Base-by-base conservation (phyloP, 139 green algal species). In the Chlamydomonas schloesseri region DNA sequence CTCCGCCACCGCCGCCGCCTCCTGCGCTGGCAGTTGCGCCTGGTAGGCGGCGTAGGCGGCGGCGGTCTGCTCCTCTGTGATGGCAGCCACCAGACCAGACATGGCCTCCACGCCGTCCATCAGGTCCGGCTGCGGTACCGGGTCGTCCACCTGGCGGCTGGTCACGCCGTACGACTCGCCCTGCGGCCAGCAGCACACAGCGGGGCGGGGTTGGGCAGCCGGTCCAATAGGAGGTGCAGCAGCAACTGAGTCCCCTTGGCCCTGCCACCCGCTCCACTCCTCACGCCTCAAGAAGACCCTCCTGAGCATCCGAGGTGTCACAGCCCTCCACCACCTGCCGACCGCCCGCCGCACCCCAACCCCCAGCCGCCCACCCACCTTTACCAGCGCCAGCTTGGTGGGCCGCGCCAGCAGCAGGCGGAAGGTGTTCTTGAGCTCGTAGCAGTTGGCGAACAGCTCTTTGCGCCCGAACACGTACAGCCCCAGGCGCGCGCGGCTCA, bases 391-490 rank as follows among this genome's bases (percentile, higher is more conserved):
- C 50, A 99, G 92, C 89, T 97, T 88, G 36, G 90, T 93, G 24
- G 97, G 97, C 26, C 96, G 90, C 31, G 80, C 83, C 82, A 98
- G 83, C 87, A 99, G 90, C 85, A 95, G 94, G 82, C 76, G 82
- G 83, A 99, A 98, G 4, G 95, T 93, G 9, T 96, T 97, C 77
- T 92, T 90, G 83, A 99, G 93, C 94, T 99, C 97, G 82, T 95
- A 97, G 92, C 97, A 99, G 84, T 99, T 95, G 36, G 86, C 89
- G 81, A 99, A 99, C 29, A 99, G 93, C 57, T 86, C 80, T 69
- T 89, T 84, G 46, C 94, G 89, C 28, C 96, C 96, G 88, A 99
- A 98, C n/a, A 99, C 81, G 90, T 99, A 99, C 37, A 99, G 93
- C 26, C 98, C 98, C 75, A 99, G 93, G 17, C 97, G 92, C 20